Evolutionary conservation across 2,329 filamentous ascomycete species (phyloP), one percentile per base, ranked within the genome.

Genomic region (Chrysosporium queenslandicum): DNA sequence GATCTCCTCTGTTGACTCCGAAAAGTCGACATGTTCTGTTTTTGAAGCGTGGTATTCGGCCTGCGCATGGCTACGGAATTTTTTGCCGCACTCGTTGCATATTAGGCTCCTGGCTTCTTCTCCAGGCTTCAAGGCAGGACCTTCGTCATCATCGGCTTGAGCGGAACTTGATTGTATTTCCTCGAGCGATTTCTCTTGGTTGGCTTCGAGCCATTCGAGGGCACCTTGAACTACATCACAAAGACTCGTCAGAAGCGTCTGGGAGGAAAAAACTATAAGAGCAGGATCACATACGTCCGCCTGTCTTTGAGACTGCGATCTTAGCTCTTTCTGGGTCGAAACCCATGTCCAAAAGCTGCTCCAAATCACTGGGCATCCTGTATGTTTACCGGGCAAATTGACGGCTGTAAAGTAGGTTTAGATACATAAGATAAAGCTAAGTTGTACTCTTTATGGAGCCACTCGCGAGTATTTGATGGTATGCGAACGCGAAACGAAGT

Each of bases 41-140:
- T 94, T 95, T 63, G 81, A 81, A 29, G 89, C 92, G 66, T 98
- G 92, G 66, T 88, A 95, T 62, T 91, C 85, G 8, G 90, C 92
- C 59, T 91, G 81, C 23, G 82, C 82, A 58, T 85, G 80, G 63
- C 81, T 87, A 59, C 87, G 79, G 71, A 98, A 94, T 66, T 82
- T 85, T 77, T 95, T 96, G 64, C 86, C 85, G 65, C 92, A 98
- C 53, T 96, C 91, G 58, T 95, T 92, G 77, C 92, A 98, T 47
- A 94, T 78, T 52, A 97, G 80, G 46, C 88, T 94, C 63, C 82
- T 80, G 52, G 89, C 86, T 52, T 80, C 74, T 62, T 84, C 81
- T 54, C 85, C 87, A 1, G 80, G 79, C 61, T 86, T 76, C 2
- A 90, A 74, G n/a, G 80, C 77, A 4, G 82, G 78, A 9, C 80